Evolutionary conservation across 441 rosid genomes (phyloP).

Genomic region (California macrophylla): DNA sequence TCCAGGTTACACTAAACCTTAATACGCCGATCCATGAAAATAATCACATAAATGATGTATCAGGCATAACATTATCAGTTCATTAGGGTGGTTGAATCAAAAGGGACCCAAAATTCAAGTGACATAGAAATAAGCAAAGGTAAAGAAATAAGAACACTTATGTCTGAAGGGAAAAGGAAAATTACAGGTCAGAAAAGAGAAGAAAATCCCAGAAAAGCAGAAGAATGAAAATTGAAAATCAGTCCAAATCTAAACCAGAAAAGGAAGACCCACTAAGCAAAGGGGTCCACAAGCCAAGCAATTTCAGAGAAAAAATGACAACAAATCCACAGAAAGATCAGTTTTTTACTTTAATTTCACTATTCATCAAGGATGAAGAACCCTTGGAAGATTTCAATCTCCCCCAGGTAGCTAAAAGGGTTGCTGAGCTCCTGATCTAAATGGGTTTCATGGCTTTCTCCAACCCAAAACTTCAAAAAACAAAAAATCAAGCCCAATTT

Average conservation of each 20-base stretch:
- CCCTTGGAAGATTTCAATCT: neutral
- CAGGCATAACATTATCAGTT: neutral
- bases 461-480: neutral
- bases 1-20: neutral
- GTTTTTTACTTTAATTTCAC: neutral
- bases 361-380: neutral
- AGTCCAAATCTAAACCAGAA: slow-evolving; percentile 1
- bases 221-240: slow-evolving; percentile 1
- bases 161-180: neutral
- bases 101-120: neutral
- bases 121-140: neutral
- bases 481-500: neutral
- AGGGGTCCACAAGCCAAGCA: neutral
- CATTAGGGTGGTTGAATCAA: neutral
- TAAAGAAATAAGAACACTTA: neutral
- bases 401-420: neutral
- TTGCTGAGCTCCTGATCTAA: neutral
- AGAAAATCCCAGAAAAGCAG: slow-evolving; percentile 4
- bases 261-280: neutral
- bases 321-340: neutral
- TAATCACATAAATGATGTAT: neutral
- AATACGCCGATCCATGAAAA: neutral
- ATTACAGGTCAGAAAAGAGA: neutral
- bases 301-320: neutral
- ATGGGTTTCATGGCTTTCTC: neutral